Base-by-base conservation (phyloP, 441 rosid species). In the Dalechampia spathulata region DNA sequence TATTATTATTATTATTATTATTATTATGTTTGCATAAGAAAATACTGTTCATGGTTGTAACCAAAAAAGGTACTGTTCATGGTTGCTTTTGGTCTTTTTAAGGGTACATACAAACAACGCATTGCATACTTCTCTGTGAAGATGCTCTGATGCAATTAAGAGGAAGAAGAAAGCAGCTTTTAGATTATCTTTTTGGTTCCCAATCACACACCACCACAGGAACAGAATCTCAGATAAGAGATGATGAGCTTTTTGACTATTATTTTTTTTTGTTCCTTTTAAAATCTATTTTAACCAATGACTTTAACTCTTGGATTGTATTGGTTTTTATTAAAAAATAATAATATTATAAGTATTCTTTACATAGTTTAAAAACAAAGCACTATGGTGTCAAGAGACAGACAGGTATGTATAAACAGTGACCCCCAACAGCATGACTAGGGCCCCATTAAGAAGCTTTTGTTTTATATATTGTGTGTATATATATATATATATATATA, bases 171-270 rank as follows among this genome's bases (percentile, higher is more conserved):
- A 74, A 76, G 69, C 71, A 71, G 82, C 78, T 76, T 79, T 76
- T 22, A 49, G 70, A 68, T 64, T 48, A 63, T 68, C 73, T 67
- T 70, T 77, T 57, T 54, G 75, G 83, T 60, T 73, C 65, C 78
- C 82, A 73, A 73, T 73, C 78, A 69, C 71, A 72, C 58, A 40
- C 79, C 77, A 74, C 83, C 78, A 73, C 65, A 71, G 34, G 76
- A 72, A 61, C 81, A 79, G 81, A 77, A 75, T 82, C 88, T 82
- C 63, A 70, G 81, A 75, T 68, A 60, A 76, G 81, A 43, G 75
- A 74, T 74, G 81, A 76, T 72, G 72, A 65, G 64, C 65, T 66
- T 74, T 76, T 75, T 75, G 78, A 74, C 81, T 65, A 42, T 20
- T 61, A 26, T 57, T 46, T 58, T 44, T 19, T 3, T 30, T 8